Evolutionary conservation across 257 asterid genomes (phyloP), one percentile per base, ranked within the genome.

Genomic region (Solanum ahanhuiri): DNA sequence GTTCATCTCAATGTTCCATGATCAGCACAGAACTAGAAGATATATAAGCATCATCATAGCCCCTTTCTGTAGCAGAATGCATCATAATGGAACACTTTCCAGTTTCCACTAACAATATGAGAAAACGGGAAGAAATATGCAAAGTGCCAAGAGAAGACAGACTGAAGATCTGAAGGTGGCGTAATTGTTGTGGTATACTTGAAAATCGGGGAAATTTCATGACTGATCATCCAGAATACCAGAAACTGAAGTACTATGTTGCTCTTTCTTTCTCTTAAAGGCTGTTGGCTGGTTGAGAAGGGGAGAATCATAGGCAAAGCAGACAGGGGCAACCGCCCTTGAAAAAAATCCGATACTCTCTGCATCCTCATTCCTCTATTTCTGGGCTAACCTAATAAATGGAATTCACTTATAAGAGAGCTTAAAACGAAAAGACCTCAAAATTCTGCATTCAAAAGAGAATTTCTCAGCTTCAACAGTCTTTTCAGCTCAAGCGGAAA

Each of bases 241-340:
- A 77, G 64, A 77, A 25, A 77, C 64, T 77, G 17, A 77, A 14
- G 39, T 77, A 9, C 64, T 23, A 43, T 25, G 37, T 77, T 77
- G 51, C 66, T 41, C 66, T 41, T 14, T 12, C 64, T 60, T 17
- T 83, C 51, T 57, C 67, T 15, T 1, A 81, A 45, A 71, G 72
- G 72, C 82, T 81, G 41, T 86, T 51, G 33, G 30, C 31, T 81
- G 9, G 35, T 66, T 84, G 28, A 64, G 20, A 43, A 25, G 10
- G 28, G 76, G 39, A 63, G 51, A 87, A 83, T 79, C 81, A 72
- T 72, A 73, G 28, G 34, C n/a, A 31, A 79, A 41, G 34, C 90
- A 88, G 91, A 90, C 84, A 90, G 91, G 89, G 93, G 92, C 92
- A 93, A 93, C 93, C 91, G 79, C 94, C 94, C 93, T 88, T 87